Evolutionary conservation across 768 basidiomycete species (phyloP).

Genomic region (Collybiopsis luxurians): DNA sequence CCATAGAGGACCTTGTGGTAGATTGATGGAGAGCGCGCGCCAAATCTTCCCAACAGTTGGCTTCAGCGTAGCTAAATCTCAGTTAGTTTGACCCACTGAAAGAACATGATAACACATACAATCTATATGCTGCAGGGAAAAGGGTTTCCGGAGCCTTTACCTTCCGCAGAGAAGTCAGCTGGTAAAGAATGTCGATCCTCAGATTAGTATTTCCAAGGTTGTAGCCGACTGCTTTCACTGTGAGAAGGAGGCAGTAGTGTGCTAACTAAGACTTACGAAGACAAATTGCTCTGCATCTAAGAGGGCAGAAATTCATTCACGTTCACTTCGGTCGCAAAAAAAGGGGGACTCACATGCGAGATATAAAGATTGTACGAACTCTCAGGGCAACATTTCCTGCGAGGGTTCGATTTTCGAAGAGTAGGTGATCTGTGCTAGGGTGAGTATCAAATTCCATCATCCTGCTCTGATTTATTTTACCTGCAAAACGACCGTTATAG

Average conservation of each 20-base stretch:
- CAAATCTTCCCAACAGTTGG: constrained; percentile 25
- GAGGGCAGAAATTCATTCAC: constrained; percentile 1
- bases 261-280: constrained; percentile 32
- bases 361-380: constrained; percentile 37
- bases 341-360: constrained; percentile 44
- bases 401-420: constrained; percentile 20
- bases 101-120: constrained; percentile 4
- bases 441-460: background rate
- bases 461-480: constrained; percentile 13
- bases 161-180: constrained; percentile 17
- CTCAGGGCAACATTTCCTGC: constrained; percentile 13
- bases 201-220: constrained; percentile 20
- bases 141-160: constrained; percentile 1
- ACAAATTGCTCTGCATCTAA: constrained; percentile 46
- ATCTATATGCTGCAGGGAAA: constrained; percentile 12
- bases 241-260: background rate
- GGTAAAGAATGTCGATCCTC: constrained; percentile 14
- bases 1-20: constrained; percentile 12
- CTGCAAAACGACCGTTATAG: constrained; percentile 21
- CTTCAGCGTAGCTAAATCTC: constrained; percentile 18
- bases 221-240: constrained; percentile 30
- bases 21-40: constrained; percentile 18
- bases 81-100: background rate
- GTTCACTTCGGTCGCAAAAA: background rate
- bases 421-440: constrained; percentile 21